Evolutionary conservation across 352 stramenopile genomes (phyloP), one percentile per base, ranked within the genome.

Genomic region (Globisporangium acanthophoron): DNA sequence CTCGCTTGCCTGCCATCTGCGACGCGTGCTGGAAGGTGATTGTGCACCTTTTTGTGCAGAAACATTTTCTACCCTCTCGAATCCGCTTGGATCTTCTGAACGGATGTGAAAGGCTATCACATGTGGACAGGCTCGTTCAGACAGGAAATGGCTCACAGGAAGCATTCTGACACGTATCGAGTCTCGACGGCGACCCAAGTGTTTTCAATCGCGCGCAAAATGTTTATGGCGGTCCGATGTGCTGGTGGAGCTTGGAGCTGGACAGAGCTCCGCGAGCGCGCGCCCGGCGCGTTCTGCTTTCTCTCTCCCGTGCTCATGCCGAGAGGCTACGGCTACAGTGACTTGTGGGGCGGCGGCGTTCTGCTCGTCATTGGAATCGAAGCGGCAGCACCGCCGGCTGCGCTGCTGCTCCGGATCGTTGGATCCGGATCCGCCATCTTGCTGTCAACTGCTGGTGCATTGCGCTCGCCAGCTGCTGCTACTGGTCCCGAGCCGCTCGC

Each of bases 271-370:
- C 37, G 37, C 37, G 37, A 43, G 37, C 37, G 37, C 37, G 37
- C 31, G 31, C 37, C 13, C 37, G 11, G 37, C 37, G 37, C 37
- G 37, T 43, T 39, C 47, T 50, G 47, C 24, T 54, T 61, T 41
- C 16, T 48, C 35, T 39, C 7, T 35, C 20, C 8, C 37, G 37
- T 43, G 3, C 11, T 2, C 8, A 5, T 1, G 37, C 37, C 18
- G 13, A 16, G 13, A 16, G 13, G 37, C 37, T 16, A 15, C 11
- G 5, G 12, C 37, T 43, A 43, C 12, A 43, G 37, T 6, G 37
- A 43, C 37, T 18, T 8, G 33, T 9, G 33, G 7, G 9, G 31
- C 31, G 35, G 35, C 35, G 35, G 35, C 12, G 35, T 13, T 40
- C 35, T 41, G 35, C 35, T 41, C 35, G 12, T 9, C 8, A 4